These are phyloP conservation scores for Auxenochlorella pyrenoidosa DNA, from an alignment of 139 green algal genomes.

Conservation along the genomic window DNA sequence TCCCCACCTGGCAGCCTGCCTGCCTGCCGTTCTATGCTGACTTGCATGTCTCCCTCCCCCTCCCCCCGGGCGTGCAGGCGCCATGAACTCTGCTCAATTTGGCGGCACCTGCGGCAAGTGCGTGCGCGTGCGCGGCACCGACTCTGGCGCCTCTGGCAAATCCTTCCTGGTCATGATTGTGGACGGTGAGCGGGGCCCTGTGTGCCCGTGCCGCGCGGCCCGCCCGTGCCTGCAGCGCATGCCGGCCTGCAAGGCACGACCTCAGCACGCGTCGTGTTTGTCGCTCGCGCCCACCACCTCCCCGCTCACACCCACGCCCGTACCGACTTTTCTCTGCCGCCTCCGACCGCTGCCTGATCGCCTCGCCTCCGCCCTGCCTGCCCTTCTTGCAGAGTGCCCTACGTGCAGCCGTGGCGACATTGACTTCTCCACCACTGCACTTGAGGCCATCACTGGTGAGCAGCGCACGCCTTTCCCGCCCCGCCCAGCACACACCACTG, in stretches of 20 bases:
- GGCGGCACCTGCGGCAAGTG: neutral
- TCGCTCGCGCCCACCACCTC: too few species aligned
- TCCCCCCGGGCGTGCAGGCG: neutral
- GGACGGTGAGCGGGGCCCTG: neutral
- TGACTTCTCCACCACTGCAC: slow-evolving; percentile 3
- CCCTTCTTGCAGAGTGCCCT: neutral
- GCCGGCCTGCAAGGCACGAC: too few species aligned
- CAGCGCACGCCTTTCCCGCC: neutral
- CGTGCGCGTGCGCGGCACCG: neutral
- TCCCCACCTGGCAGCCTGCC: too few species aligned
- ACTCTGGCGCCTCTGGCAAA: neutral
- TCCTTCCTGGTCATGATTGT: slow-evolving; percentile 11
- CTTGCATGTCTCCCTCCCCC: neutral
- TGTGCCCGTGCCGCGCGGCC: too few species aligned
- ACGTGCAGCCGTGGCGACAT: neutral
- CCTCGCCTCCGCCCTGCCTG: too few species aligned
- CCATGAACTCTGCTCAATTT: slow-evolving; percentile 7
- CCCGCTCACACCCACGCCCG: too few species aligned
- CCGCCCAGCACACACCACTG: too few species aligned
- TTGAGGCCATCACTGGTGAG: slow-evolving; percentile 5
- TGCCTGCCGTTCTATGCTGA: neutral
- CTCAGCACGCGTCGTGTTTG: too few species aligned
- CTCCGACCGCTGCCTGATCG: too few species aligned
- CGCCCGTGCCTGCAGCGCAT: too few species aligned
- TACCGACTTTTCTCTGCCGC: too few species aligned